These are phyloP conservation scores for Solanum sitiens DNA, from an alignment of 257 asterid species.

Conservation along the genomic window DNA sequence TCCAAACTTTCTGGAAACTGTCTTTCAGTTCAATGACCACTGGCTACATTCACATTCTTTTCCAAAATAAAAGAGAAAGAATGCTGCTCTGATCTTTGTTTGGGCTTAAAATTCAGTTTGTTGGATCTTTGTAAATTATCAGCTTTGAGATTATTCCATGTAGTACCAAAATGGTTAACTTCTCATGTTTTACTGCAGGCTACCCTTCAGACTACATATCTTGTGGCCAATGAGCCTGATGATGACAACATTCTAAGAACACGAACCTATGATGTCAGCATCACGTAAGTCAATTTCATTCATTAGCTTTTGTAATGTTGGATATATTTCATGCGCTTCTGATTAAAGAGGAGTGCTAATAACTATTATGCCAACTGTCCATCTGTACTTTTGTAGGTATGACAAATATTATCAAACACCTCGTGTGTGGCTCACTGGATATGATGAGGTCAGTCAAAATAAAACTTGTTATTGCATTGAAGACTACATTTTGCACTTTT, in stretches of 20 bases:
- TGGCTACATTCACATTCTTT: neutral
- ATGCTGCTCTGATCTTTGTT: neutral
- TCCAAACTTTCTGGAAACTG: neutral
- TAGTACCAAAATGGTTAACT: neutral
- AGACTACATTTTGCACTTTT: neutral
- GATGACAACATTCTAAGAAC: conserved; percentile 90
- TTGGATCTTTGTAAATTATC: neutral
- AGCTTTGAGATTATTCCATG: neutral
- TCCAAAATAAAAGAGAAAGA: neutral
- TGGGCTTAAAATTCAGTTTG: neutral
- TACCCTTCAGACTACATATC: conserved; percentile 56
- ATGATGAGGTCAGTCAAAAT: conserved; percentile 67
- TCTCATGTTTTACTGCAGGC: conserved; percentile 44
- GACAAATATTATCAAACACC: conserved; percentile 99
- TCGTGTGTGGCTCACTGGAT: conserved; percentile 99
- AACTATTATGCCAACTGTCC: neutral
- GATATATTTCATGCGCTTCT: neutral
- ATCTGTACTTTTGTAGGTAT: conserved; percentile 38
- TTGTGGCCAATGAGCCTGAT: conserved; percentile 88
- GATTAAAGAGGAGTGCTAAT: neutral
- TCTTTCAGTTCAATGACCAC: neutral
- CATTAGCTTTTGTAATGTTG: neutral
- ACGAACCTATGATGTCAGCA: conserved; percentile 94
- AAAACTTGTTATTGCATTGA: neutral
- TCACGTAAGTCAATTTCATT: conserved; percentile 56